Evolutionary conservation across 2,329 filamentous ascomycete genomes (phyloP).

Genomic region (Talaromyces islandicus): DNA sequence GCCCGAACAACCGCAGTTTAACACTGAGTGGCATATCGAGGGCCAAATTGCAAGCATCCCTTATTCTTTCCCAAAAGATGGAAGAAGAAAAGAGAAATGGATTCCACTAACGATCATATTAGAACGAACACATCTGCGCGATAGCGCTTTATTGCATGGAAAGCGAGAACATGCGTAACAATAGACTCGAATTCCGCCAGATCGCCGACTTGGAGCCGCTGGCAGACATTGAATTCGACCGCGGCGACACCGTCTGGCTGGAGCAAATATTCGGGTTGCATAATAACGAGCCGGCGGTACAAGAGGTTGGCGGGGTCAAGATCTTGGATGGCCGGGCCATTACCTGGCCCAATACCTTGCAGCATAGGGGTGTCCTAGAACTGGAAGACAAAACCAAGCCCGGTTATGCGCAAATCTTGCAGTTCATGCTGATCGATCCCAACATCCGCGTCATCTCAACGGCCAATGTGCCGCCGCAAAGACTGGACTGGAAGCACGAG

Average conservation of each 20-base stretch:
- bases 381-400: conserved; percentile 46
- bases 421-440: conserved; percentile 57
- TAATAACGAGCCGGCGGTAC: conserved; percentile 20
- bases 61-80: neutral
- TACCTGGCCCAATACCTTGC: conserved; percentile 33
- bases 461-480: conserved; percentile 49
- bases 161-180: conserved; percentile 53
- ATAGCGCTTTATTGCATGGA: conserved; percentile 60
- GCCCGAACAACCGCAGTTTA: conserved; percentile 51
- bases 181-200: conserved; percentile 48
- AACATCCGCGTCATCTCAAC: conserved; percentile 48
- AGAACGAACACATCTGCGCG: conserved; percentile 60
- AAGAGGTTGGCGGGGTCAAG: conserved; percentile 18
- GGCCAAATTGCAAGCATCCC: conserved; percentile 33
- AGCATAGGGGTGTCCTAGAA: conserved; percentile 48
- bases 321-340: conserved; percentile 17
- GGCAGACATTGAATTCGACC: conserved; percentile 27
- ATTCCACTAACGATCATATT: neutral
- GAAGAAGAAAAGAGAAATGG: neutral
- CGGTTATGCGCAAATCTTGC: conserved; percentile 50
- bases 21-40: conserved; percentile 44
- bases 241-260: conserved; percentile 24
- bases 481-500: conserved; percentile 40
- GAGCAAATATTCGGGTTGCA: conserved; percentile 23
- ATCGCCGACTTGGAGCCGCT: conserved; percentile 21